phyloP scores from a whole-genome alignment of 495 filamentous ascomycete species.

The Aspergillus egyptiacus region DNA sequence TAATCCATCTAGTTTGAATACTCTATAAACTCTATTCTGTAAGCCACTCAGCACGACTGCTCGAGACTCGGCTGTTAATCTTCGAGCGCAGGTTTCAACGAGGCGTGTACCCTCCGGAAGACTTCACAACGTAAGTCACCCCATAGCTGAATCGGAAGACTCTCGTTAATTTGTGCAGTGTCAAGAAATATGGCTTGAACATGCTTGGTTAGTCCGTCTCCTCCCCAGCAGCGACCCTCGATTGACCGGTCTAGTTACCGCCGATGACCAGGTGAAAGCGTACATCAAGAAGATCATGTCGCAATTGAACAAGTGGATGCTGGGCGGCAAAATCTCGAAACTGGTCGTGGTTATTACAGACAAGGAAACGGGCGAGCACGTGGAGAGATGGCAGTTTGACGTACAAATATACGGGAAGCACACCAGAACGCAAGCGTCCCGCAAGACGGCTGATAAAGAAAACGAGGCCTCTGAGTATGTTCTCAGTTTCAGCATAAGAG shows the following conservation, averaged over 20 bases:
- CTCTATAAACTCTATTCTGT: conserved; percentile 92
- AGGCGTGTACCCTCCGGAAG: conserved; percentile 95
- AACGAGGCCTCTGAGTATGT: conserved; percentile 53
- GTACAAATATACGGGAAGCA: conserved; percentile 68
- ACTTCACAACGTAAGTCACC: conserved; percentile 79
- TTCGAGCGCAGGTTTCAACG: conserved; percentile 66
- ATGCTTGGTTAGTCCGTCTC: conserved; percentile 65
- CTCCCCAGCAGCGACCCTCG: neutral
- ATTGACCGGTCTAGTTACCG: conserved; percentile 54
- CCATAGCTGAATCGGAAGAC: neutral
- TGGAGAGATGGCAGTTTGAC: conserved; percentile 98
- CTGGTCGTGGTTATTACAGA: conserved; percentile 92
- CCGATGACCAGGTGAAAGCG: conserved; percentile 95
- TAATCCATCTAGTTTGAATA: conserved; percentile 72
- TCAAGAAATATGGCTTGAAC: conserved; percentile 99
- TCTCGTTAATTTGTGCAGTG: conserved; percentile 36
- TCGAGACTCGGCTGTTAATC: conserved; percentile 3
- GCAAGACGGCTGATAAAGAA: conserved; percentile 53
- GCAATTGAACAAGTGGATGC: conserved; percentile 94
- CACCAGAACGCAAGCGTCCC: conserved; percentile 46
- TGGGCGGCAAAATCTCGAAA: conserved; percentile 90
- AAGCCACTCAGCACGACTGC: conserved; percentile 12
- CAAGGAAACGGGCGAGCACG: conserved; percentile 92
- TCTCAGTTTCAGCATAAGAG: too few species aligned
- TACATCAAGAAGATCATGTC: conserved; percentile 99